Evolutionary conservation across 805 yeast species (phyloP).

Genomic region (Schwanniomyces polymorphus): DNA sequence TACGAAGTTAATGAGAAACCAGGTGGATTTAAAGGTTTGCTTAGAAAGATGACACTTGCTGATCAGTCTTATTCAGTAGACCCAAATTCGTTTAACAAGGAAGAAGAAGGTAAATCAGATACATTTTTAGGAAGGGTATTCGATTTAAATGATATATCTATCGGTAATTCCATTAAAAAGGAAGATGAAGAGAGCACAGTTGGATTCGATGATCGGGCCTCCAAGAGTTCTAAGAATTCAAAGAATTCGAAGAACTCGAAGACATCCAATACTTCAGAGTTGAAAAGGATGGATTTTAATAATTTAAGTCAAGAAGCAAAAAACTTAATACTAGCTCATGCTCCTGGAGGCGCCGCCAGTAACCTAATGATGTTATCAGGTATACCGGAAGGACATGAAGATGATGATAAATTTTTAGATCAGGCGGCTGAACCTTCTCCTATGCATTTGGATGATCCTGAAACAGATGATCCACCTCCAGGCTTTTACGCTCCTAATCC

Average conservation of each 20-base stretch:
- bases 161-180: constrained; percentile 19
- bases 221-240: constrained; percentile 6
- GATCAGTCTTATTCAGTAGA: constrained; percentile 27
- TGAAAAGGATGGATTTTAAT: constrained; percentile 43
- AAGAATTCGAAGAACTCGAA: constrained; percentile 17
- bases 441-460: neutral
- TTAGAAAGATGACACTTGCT: constrained; percentile 35
- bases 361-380: neutral
- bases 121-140: constrained; percentile 40
- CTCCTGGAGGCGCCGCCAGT: constrained; percentile 25
- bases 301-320: constrained; percentile 53
- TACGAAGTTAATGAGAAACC: constrained; percentile 8
- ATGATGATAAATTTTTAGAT: neutral
- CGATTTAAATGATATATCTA: constrained; percentile 20
- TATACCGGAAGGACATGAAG: constrained; percentile 3
- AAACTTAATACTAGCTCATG: constrained; percentile 52
- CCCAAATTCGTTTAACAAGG: constrained; percentile 10
- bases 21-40: constrained; percentile 25
- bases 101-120: constrained; percentile 24
- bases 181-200: constrained; percentile 41
- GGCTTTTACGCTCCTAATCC: constrained; percentile 43
- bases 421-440: neutral
- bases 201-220: constrained; percentile 16
- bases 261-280: constrained; percentile 41
- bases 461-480: constrained; percentile 1